Evolutionary conservation across 345 rosid species (phyloP).

Genomic region (Aquilaria yunnanensis): DNA sequence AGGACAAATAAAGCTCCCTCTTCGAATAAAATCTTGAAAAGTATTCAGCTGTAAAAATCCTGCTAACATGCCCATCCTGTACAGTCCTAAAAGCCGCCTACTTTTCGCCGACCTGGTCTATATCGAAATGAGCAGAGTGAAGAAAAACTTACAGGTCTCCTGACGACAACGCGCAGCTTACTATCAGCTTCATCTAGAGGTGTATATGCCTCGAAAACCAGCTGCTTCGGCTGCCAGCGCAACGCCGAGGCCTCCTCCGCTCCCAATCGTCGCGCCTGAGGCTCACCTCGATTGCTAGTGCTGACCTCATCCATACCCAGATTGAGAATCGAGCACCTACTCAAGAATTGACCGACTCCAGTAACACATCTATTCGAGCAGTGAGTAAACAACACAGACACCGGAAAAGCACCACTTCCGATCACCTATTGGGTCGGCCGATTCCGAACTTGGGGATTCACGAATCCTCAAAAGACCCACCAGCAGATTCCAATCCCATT

Average conservation of each 20-base stretch:
- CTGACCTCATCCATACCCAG: conserved; percentile 57
- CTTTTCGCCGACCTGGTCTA: too few species aligned
- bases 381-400: conserved; percentile 11
- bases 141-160: conserved; percentile 61
- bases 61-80: too few species aligned
- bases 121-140: conserved; percentile 5
- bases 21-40: too few species aligned
- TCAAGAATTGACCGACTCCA: conserved; percentile 28
- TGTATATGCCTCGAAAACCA: conserved; percentile 45
- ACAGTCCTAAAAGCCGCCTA: too few species aligned
- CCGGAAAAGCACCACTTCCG: conserved; percentile 1
- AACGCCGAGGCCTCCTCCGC: conserved; percentile 23
- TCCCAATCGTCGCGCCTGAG: conserved; percentile 25
- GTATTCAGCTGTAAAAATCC: too few species aligned
- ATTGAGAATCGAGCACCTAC: conserved; percentile 27
- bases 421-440: conserved; percentile 25
- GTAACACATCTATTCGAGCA: conserved; percentile 19
- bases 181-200: conserved; percentile 21
- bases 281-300: conserved; percentile 34
- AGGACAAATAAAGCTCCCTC: too few species aligned
- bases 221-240: conserved; percentile 69
- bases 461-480: conserved; percentile 28
- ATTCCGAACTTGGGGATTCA: conserved; percentile 20
- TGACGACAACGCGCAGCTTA: conserved; percentile 44
- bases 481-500: conserved; percentile 78